Conservation (phyloP, 768 basidiomycete species). For the Xanthoconium purpureum region DNA sequence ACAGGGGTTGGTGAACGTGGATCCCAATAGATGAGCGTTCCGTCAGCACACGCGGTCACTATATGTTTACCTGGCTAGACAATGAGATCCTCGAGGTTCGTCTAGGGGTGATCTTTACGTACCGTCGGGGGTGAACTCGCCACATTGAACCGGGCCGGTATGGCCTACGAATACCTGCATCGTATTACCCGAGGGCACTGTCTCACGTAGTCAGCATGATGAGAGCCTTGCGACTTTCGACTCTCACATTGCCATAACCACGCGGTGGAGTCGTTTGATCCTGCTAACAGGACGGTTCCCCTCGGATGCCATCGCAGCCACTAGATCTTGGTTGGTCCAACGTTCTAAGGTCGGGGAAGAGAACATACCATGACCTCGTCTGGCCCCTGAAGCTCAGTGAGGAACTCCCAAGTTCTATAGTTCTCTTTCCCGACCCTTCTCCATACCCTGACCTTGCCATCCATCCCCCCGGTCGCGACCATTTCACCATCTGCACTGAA, state of each 20-base stretch:
- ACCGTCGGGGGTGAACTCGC: slow-evolving; percentile 92
- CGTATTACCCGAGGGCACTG: slow-evolving; percentile 91
- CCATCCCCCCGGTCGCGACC: slow-evolving; percentile 97
- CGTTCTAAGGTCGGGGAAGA: not conserved
- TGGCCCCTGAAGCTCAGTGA: slow-evolving; percentile 88
- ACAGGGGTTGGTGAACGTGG: slow-evolving; percentile 73
- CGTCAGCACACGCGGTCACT: slow-evolving; percentile 80
- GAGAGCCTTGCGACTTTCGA: not conserved
- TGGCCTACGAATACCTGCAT: slow-evolving; percentile 98
- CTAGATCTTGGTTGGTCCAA: slow-evolving; percentile 39
- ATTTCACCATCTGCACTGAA: slow-evolving; percentile 92
- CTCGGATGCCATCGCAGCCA: slow-evolving; percentile 97
- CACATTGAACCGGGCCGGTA: slow-evolving; percentile 76
- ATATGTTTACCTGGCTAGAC: slow-evolving; percentile 71
- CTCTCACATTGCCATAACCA: slow-evolving; percentile 97
- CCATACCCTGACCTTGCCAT: slow-evolving; percentile 93
- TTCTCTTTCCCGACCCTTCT: slow-evolving; percentile 72
- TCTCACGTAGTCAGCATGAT: slow-evolving; percentile 1
- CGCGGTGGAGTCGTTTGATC: slow-evolving; percentile 88
- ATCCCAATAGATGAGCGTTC: slow-evolving; percentile 87
- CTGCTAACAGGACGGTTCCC: slow-evolving; percentile 82
- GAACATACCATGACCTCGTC: slow-evolving; percentile 88
- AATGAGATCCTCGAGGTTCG: not conserved
- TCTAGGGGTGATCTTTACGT: not conserved
- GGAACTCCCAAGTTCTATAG: slow-evolving; percentile 87